Conservation (phyloP, 2,329 filamentous ascomycete species). For the Curvularia spicifera region DNA sequence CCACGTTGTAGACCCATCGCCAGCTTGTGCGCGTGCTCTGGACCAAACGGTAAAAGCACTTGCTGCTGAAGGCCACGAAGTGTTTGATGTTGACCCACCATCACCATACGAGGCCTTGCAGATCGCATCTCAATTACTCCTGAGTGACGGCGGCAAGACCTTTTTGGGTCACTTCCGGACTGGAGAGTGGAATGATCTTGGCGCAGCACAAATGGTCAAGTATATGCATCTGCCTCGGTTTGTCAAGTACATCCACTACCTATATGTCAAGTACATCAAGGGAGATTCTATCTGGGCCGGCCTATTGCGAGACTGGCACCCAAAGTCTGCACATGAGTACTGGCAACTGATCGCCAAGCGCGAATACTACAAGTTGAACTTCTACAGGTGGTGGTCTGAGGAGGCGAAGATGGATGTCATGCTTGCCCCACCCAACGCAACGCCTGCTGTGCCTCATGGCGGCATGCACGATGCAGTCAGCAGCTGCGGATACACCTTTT, state of each 20-base stretch:
- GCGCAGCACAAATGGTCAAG: constrained; percentile 75
- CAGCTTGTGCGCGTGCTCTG: constrained; percentile 80
- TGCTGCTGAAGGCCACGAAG: constrained; percentile 73
- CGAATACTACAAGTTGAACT: constrained; percentile 77
- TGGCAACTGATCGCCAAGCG: constrained; percentile 81
- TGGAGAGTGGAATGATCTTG: constrained; percentile 80
- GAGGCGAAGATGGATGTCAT: constrained; percentile 74
- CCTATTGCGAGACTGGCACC: constrained; percentile 73
- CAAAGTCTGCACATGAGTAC: constrained; percentile 76
- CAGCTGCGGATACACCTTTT: constrained; percentile 89
- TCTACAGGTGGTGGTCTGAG: constrained; percentile 85
- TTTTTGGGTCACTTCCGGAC: constrained; percentile 77
- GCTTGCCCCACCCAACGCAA: constrained; percentile 85
- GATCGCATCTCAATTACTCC: constrained; percentile 80
- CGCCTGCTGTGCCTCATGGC: constrained; percentile 83
- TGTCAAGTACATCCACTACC: constrained; percentile 83
- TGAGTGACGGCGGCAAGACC: constrained; percentile 81
- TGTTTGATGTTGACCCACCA: constrained; percentile 70
- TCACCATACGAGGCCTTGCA: constrained; percentile 74
- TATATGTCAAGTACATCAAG: constrained; percentile 85
- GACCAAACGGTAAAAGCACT: constrained; percentile 74
- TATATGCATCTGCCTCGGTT: constrained; percentile 76
- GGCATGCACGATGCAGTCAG: constrained; percentile 86
- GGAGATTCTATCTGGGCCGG: constrained; percentile 79
- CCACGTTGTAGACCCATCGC: constrained; percentile 82